Conservation (phyloP, 2,329 filamentous ascomycete genomes). For the Penicillium glabrum region DNA sequence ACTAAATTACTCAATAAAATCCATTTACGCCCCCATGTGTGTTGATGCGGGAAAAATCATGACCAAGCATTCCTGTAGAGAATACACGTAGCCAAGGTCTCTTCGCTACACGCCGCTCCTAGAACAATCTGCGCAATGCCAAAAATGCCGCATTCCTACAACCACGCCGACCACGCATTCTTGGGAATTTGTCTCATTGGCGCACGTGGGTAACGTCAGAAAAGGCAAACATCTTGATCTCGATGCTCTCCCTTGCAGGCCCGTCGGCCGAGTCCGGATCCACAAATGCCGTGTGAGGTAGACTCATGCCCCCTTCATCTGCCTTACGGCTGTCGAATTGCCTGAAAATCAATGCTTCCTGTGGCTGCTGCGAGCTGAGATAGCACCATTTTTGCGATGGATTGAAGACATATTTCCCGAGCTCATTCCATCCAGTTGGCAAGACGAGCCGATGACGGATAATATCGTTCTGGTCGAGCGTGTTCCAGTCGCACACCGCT, state of each 20-base stretch:
- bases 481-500: conserved; percentile 22
- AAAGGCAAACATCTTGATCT: conserved; percentile 46
- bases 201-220: conserved; percentile 13
- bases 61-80: background rate
- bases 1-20: background rate
- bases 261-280: conserved; percentile 42
- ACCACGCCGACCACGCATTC: conserved; percentile 5
- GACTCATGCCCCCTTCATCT: conserved; percentile 8
- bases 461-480: conserved; percentile 9
- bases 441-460: conserved; percentile 11
- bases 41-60: background rate
- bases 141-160: conserved; percentile 3
- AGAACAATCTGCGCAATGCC: background rate
- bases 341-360: conserved; percentile 22
- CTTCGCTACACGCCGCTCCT: background rate
- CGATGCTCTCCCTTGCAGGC: conserved; percentile 53
- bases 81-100: background rate
- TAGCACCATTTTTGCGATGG: conserved; percentile 18
- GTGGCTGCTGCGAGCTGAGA: conserved; percentile 13
- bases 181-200: conserved; percentile 3
- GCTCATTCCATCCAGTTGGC: conserved; percentile 14
- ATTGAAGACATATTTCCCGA: conserved; percentile 15
- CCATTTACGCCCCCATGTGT: background rate
- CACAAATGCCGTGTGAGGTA: conserved; percentile 54
- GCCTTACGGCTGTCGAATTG: conserved; percentile 19